Evolutionary conservation across 768 basidiomycete species (phyloP).

Genomic region (Phlebiopsis gigantea): DNA sequence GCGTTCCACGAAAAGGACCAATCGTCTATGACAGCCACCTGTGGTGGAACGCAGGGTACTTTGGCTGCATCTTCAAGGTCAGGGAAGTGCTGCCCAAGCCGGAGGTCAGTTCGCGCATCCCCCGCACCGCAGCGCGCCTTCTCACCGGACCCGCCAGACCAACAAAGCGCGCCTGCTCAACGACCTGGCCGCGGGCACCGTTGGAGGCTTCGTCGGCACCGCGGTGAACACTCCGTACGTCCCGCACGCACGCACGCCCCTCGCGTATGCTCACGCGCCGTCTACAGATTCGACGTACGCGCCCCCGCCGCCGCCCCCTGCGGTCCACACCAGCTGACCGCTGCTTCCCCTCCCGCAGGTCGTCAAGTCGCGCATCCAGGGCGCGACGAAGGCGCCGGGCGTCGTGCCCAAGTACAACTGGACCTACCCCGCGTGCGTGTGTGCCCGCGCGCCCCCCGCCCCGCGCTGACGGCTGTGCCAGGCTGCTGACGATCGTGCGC

Average conservation of each 20-base stretch:
- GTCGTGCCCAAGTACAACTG: slow-evolving; percentile 87
- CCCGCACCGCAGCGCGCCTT: neutral
- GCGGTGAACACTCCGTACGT: slow-evolving; percentile 86
- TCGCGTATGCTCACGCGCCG: neutral
- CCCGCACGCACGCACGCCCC: no score
- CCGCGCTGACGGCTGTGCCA: slow-evolving; percentile 16
- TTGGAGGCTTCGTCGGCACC: slow-evolving; percentile 91
- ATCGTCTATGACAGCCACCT: slow-evolving; percentile 48
- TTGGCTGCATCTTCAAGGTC: slow-evolving; percentile 87
- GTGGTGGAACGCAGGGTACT: slow-evolving; percentile 96
- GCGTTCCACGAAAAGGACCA: neutral
- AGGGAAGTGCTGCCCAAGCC: slow-evolving; percentile 77
- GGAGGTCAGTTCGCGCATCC: slow-evolving; percentile 44
- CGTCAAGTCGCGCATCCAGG: slow-evolving; percentile 94
- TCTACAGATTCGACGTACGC: slow-evolving; percentile 44
- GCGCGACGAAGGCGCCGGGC: slow-evolving; percentile 56
- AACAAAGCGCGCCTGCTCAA: slow-evolving; percentile 71
- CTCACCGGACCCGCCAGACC: slow-evolving; percentile 35
- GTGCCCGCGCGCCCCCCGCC: neutral
- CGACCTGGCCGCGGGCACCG: slow-evolving; percentile 86
- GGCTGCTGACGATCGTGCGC: slow-evolving; percentile 68
- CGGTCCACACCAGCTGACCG: neutral
- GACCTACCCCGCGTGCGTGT: slow-evolving; percentile 79
- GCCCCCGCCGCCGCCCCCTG: neutral
- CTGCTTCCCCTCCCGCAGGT: slow-evolving; percentile 69